These are phyloP conservation scores for Kuraishia cidri DNA, from an alignment of 805 yeast genomes.

Conservation along the genomic window DNA sequence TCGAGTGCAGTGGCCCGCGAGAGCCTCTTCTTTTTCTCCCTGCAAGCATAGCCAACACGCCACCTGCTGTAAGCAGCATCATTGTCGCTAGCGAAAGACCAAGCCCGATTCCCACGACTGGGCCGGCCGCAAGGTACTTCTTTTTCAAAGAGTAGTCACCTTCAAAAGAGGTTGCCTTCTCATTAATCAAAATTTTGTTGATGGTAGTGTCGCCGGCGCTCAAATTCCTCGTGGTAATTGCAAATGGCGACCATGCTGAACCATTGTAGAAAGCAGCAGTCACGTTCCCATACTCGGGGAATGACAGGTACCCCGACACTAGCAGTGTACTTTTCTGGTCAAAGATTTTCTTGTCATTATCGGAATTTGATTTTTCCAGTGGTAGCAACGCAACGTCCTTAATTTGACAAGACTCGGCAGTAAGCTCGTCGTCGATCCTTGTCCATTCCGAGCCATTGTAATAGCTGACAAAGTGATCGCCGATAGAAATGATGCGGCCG, in stretches of 20 bases:
- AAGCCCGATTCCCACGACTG: constrained; percentile 57
- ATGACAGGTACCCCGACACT: constrained; percentile 46
- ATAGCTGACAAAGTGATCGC: constrained; percentile 25
- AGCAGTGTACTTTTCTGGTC: constrained; percentile 36
- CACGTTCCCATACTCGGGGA: constrained; percentile 43
- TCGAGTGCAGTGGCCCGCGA: constrained; percentile 32
- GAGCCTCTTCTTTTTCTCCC: constrained; percentile 14
- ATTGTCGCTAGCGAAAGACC: constrained; percentile 56
- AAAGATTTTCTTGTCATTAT: constrained; percentile 22
- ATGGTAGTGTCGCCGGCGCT: constrained; percentile 12
- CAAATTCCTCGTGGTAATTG: constrained; percentile 29
- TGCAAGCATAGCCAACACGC: constrained; percentile 22
- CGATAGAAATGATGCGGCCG: constrained; percentile 33
- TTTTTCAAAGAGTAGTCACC: constrained; percentile 13
- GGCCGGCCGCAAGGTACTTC: constrained; percentile 38
- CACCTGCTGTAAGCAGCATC: constrained; percentile 27
- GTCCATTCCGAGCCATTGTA: constrained; percentile 42
- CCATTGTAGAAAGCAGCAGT: constrained; percentile 65
- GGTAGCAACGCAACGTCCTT: constrained; percentile 34
- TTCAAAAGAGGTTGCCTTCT: constrained; percentile 22
- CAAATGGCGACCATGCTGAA: constrained; percentile 54
- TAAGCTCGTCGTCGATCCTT: constrained; percentile 25
- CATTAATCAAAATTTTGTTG: constrained; percentile 23
- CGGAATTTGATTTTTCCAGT: constrained; percentile 12
- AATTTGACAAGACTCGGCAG: constrained; percentile 23